A percentile compares a stretch with the other conserved stretches of the same genome.
phyloP scores from a whole-genome alignment of 306 rosid genomes.

The Corylus avellana region DNA sequence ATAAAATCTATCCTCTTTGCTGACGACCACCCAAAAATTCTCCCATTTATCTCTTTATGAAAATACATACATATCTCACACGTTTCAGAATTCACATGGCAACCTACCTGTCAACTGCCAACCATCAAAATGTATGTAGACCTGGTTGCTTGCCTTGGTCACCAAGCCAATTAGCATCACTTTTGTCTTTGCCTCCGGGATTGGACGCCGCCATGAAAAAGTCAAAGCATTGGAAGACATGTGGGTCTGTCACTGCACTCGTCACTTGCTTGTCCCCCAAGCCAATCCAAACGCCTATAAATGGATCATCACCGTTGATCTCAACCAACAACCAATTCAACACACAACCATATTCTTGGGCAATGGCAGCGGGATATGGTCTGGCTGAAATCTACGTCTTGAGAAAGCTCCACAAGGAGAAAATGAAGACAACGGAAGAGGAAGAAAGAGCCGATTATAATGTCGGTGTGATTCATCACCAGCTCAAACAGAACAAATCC shows the following conservation, averaged over 20 bases:
- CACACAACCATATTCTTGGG: background rate
- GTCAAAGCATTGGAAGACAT: too few relatives aligned
- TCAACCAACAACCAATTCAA: too few relatives aligned
- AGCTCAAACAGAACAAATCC: conserved; percentile 5
- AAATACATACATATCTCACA: too few relatives aligned
- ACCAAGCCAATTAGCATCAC: background rate
- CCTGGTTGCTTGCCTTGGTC: background rate
- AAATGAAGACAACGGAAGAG: conserved; percentile 37
- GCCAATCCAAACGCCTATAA: background rate
- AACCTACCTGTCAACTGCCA: too few relatives aligned
- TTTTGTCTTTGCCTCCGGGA: background rate
- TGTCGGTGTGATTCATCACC: background rate
- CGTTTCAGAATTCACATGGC: too few relatives aligned
- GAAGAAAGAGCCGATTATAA: conserved; percentile 16
- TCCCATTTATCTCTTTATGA: too few relatives aligned
- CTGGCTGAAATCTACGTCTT: conserved; percentile 48
- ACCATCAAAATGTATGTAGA: too few relatives aligned
- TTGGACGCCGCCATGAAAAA: background rate
- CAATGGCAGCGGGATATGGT: conserved; percentile 19
- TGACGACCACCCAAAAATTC: background rate
- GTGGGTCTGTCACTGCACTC: background rate
- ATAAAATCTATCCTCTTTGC: background rate
- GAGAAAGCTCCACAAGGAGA: conserved; percentile 42
- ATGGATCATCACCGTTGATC: too few relatives aligned
- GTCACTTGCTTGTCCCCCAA: conserved; percentile 2